Percentiles rank a stretch among this genome's conserved stretches.
Evolutionary conservation across 202 grass and related monocot genomes (phyloP).

Genomic region (Setaria viridis): DNA sequence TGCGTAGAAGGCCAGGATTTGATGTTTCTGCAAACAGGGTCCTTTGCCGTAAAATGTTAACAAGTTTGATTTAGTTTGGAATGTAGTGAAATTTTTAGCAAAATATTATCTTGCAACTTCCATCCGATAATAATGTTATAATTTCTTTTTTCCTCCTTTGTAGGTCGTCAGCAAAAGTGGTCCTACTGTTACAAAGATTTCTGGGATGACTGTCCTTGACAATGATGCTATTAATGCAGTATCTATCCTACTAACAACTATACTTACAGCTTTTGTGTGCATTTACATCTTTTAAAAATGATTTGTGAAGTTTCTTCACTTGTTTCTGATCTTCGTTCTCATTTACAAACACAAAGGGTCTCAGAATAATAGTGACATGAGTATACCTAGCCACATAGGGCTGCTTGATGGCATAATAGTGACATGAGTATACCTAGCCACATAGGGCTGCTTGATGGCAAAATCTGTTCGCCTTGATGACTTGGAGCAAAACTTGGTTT

Average conservation of each 20-base stretch:
- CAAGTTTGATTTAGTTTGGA: background rate
- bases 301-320: background rate
- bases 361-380: conserved; percentile 13
- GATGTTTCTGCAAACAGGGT: background rate
- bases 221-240: conserved; percentile 88
- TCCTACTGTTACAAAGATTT: conserved; percentile 84
- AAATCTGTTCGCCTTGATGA: background rate
- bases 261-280: conserved; percentile 72
- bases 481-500: background rate
- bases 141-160: conserved; percentile 40
- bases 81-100: background rate
- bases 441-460: conserved; percentile 7
- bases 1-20: background rate
- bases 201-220: conserved; percentile 82
- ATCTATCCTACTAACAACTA: conserved; percentile 70
- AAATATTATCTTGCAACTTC: conserved; percentile 17
- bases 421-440: background rate
- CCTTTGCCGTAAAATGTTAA: conserved; percentile 11
- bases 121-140: conserved; percentile 23
- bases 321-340: conserved; percentile 8
- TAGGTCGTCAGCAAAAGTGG: conserved; percentile 83
- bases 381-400: conserved; percentile 4
- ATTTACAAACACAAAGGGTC: conserved; percentile 21
- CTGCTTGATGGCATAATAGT: conserved; percentile 8
- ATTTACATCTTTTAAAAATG: conserved; percentile 68